Percentiles rank a stretch among this genome's conserved stretches.
phyloP scores from a whole-genome alignment of 2,329 filamentous ascomycete genomes.

The Monosporascus ibericus region DNA sequence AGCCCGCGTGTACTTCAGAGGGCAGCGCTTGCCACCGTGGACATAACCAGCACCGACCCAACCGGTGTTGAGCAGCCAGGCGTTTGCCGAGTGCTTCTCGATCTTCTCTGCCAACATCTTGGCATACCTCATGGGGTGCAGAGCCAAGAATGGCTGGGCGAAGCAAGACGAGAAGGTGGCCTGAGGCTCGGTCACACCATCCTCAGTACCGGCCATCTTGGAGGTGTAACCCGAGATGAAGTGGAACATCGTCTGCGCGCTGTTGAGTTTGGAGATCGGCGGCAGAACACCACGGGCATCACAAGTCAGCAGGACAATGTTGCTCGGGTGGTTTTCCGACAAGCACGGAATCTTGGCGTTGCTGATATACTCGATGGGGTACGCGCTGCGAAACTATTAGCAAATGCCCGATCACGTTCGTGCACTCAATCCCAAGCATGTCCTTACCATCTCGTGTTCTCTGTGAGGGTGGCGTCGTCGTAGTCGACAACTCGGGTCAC shows the following conservation, averaged over 20 bases:
- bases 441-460: constrained; percentile 81
- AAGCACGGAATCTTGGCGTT: constrained; percentile 99
- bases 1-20: constrained; percentile 96
- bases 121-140: constrained; percentile 98
- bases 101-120: constrained; percentile 99
- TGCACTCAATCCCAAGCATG: background rate
- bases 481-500: constrained; percentile 88
- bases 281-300: constrained; percentile 95
- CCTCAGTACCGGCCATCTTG: constrained; percentile 99
- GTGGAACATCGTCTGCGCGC: constrained; percentile 98
- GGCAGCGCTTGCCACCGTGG: constrained; percentile 93
- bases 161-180: constrained; percentile 99
- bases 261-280: constrained; percentile 93
- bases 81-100: constrained; percentile 86
- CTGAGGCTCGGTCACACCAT: constrained; percentile 93
- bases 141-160: constrained; percentile 95
- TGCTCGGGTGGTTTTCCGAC: constrained; percentile 79
- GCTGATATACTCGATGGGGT: constrained; percentile 97
- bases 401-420: no score
- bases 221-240: constrained; percentile 99
- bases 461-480: constrained; percentile 88
- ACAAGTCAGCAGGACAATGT: constrained; percentile 98
- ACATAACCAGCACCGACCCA: constrained; percentile 73
- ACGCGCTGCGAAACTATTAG: constrained; percentile 49
- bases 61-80: constrained; percentile 84